Conservation (phyloP, 768 basidiomycete genomes). For the Leccinum boreale region DNA sequence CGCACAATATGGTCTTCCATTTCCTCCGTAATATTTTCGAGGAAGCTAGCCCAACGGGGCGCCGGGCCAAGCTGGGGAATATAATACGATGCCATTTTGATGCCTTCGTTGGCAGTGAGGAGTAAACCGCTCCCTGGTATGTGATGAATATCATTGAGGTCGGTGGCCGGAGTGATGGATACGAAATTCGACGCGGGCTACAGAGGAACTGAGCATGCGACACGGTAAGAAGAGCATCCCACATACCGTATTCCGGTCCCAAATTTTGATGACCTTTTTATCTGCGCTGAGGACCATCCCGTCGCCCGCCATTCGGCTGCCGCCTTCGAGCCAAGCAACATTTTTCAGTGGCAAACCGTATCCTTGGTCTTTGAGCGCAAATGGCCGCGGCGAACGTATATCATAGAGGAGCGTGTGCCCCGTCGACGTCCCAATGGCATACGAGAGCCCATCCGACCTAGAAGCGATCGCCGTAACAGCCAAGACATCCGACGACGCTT, state of each 20-base stretch:
- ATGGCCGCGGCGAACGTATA: slow-evolving; percentile 78
- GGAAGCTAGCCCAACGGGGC: slow-evolving; percentile 95
- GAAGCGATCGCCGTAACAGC: slow-evolving; percentile 83
- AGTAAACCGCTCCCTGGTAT: slow-evolving; percentile 85
- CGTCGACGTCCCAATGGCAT: slow-evolving; percentile 92
- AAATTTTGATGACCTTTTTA: slow-evolving; percentile 96
- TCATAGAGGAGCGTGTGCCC: slow-evolving; percentile 96
- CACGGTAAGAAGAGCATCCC: neutral
- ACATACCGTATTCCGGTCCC: slow-evolving; percentile 82
- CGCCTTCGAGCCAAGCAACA: slow-evolving; percentile 88
- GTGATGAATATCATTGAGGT: slow-evolving; percentile 90
- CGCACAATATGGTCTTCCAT: slow-evolving; percentile 86
- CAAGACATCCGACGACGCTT: slow-evolving; percentile 32
- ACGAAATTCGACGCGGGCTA: slow-evolving; percentile 85
- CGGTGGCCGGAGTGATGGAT: slow-evolving; percentile 86
- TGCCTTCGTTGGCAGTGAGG: slow-evolving; percentile 94
- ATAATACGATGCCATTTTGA: slow-evolving; percentile 92
- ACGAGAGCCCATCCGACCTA: slow-evolving; percentile 83
- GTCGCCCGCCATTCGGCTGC: slow-evolving; percentile 77
- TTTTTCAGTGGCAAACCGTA: slow-evolving; percentile 88
- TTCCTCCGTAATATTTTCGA: slow-evolving; percentile 98
- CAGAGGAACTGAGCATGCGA: neutral
- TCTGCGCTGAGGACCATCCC: slow-evolving; percentile 91
- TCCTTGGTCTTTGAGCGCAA: slow-evolving; percentile 93
- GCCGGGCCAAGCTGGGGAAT: slow-evolving; percentile 96